Evolutionary conservation across 495 filamentous ascomycete genomes (phyloP), one percentile per base, ranked within the genome.

Genomic region (Geoglossum glabrum): DNA sequence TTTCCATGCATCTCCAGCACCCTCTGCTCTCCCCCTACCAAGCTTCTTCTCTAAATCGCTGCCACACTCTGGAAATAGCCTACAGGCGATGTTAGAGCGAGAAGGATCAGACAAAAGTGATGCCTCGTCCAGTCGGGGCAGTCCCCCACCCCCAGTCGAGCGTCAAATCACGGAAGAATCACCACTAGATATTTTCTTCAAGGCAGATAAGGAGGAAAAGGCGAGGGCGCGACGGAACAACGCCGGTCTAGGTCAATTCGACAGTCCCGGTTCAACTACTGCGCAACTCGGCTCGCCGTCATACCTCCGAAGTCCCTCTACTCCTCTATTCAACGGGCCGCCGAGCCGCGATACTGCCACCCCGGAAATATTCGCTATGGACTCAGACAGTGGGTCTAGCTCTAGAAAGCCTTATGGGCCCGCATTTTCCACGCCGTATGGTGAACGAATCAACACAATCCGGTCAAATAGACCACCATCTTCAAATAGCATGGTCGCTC

Each of bases 1-100:
- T 0, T 99, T 99, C 68, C 90, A 96, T 66, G 85, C 87, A 11
- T 99, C 92, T 1, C 92, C 92, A 15, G 90, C 89, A 2, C 85
- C 93, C 1, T 90, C 89, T 3, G 79, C 87, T n/a, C 76, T 99
- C 5, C 93, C 93, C 0, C 86, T 95, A 45, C 92, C 92, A 1
- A 92, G 81, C 66, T 95, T 95, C 67, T 79, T 95, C 56, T 85
- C 85, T n/a, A 90, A 83, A 57, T 83, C 87, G 0, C 72, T 87
- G 13, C 81, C 83, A 7, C 76, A 76, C 17, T 60, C 65, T n/a
- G 60, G 61, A 6, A 59, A 56, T 30, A 64, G 67, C 61, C 66
- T 72, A 61, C 72, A 70, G 55, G 62, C 65, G n/a, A 70, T 72
- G 61, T 67, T 74, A 59, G 72, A 72, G 50, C 64, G 65, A 55